Evolutionary conservation across 2,329 filamentous ascomycete species (phyloP), one percentile per base, ranked within the genome.

Genomic region (Penicillium sp.): DNA sequence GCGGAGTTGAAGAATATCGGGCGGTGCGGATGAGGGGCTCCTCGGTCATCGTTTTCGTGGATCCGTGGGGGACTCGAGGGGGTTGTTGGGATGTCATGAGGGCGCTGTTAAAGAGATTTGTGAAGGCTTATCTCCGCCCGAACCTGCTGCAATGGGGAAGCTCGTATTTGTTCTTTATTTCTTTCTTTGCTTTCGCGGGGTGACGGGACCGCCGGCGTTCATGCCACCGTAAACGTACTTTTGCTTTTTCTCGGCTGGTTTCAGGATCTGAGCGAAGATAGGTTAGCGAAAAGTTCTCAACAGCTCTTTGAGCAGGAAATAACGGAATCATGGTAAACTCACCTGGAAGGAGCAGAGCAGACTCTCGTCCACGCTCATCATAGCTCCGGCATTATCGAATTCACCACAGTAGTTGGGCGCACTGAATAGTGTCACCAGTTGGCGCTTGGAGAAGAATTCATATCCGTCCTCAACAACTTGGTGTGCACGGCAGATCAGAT

Each of bases 211-310:
- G 81, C 84, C 82, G 80, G 83, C 83, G 80, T 84, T 86, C 78
- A 88, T 83, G 80, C 84, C 83, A 80, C 82, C 83, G 81, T 86
- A 84, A 75, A 95, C 92, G 83, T 96, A 97, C 92, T 97, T 97
- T 91, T 97, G 93, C 88, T 99, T 99, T 88, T 99, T 99, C 86
- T 99, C 94, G 78, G 94, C 94, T 72, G 94, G 94, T 83, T 97
- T 99, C 82, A 99, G 84, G 75, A 99, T 97, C 91, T 96, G 67
- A 22, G 31, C 51, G n/a, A 34, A 55, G 21, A 42, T 59, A 58
- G 63, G 62, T 52, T 49, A 59, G 22, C 13, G 29, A 49, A 27
- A 13, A n/a, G 38, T 21, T 34, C 4, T 2, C 11, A 24, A 3
- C 5, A 31, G 16, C 7, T 55, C n/a, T 34, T 40, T 36, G 34